phyloP scores from a whole-genome alignment of 148 eudicot genomes.

The Beta vulgaris region DNA sequence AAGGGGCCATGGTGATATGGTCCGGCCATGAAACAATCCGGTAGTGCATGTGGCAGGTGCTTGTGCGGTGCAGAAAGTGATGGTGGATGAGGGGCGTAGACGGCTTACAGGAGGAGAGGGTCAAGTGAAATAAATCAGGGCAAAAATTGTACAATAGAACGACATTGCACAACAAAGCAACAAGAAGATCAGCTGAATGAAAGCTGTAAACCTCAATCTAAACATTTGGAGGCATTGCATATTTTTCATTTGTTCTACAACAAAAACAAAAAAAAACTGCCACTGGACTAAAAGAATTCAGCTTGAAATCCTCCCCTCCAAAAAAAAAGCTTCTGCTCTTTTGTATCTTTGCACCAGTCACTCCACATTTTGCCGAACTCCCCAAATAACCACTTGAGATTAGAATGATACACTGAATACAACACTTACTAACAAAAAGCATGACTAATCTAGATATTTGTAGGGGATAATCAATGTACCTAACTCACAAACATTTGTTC shows the following conservation, averaged over 20 bases:
- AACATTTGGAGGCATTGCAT: background rate
- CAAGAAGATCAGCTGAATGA: background rate
- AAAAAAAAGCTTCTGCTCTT: background rate
- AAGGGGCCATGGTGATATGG: too few relatives aligned
- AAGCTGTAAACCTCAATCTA: background rate
- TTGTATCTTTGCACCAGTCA: background rate
- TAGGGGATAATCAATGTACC: too few relatives aligned
- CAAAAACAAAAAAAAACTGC: constrained; percentile 11
- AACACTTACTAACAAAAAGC: background rate
- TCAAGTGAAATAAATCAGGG: background rate
- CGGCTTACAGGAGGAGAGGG: too few relatives aligned
- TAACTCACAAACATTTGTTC: background rate
- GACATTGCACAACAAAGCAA: background rate
- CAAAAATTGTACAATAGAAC: background rate
- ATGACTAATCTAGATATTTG: too few relatives aligned
- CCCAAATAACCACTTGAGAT: background rate
- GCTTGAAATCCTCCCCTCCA: background rate
- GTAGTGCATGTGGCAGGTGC: too few relatives aligned
- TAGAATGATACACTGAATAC: background rate
- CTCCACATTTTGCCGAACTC: background rate
- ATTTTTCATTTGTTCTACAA: background rate
- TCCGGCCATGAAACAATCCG: too few relatives aligned
- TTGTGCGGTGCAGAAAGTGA: too few relatives aligned
- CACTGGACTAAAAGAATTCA: background rate
- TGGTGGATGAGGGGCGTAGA: too few relatives aligned